A percentile compares a stretch with the other conserved stretches of the same genome.
Conservation (phyloP, 257 asterid genomes). For the Solanum chiquidenum region DNA sequence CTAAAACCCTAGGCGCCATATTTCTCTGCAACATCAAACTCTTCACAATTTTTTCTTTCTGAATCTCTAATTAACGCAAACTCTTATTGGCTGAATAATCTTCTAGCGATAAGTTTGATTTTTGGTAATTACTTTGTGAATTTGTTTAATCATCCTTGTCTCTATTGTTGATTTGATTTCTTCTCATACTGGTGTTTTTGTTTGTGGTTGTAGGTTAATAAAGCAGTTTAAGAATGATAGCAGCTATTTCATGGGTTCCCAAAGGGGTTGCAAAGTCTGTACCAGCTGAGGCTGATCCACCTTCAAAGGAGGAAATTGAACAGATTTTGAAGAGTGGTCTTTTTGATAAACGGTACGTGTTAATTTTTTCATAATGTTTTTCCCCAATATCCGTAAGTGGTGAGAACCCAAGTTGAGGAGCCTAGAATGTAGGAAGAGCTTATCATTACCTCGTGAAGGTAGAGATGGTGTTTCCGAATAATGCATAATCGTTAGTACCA, state of each 20-base stretch:
- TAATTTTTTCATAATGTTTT: background rate
- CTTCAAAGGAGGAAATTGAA: conserved; percentile 69
- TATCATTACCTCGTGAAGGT: background rate
- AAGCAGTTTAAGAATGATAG: conserved; percentile 43
- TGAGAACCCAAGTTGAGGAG: background rate
- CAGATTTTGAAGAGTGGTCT: conserved; percentile 36
- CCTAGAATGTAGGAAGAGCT: background rate
- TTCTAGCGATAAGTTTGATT: background rate
- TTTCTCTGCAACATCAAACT: background rate
- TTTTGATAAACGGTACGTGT: conserved; percentile 23
- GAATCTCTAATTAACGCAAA: too few relatives aligned
- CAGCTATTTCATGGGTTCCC: conserved; percentile 76
- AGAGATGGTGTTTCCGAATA: background rate
- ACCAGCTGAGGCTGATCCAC: conserved; percentile 56
- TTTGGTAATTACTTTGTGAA: background rate
- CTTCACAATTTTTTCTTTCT: background rate
- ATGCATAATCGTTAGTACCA: background rate
- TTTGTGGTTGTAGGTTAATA: background rate
- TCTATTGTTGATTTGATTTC: background rate
- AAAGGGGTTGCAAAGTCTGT: conserved; percentile 58
- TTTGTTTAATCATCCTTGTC: background rate
- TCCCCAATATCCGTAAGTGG: background rate
- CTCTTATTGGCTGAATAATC: too few relatives aligned
- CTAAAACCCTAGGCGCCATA: background rate
- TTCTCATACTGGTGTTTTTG: background rate